These are phyloP conservation scores for Fusarium napiforme DNA, from an alignment of 2,329 filamentous ascomycete species.

Conservation along the genomic window DNA sequence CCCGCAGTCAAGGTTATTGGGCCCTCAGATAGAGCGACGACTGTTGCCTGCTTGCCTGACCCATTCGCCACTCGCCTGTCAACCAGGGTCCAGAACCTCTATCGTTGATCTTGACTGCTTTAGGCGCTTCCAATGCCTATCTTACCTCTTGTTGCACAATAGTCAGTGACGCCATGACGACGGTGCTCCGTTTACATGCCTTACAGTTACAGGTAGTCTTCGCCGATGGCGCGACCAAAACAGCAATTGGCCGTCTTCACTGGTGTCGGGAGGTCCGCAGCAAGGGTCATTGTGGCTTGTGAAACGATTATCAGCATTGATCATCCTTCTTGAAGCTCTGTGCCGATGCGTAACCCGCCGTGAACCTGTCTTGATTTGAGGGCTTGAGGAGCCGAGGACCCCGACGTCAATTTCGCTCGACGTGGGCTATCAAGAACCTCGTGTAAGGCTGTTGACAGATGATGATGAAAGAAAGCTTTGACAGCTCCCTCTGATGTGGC, in stretches of 20 bases:
- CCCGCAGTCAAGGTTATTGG: conserved; percentile 32
- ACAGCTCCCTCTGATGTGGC: conserved; percentile 10
- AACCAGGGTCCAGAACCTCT: conserved; percentile 38
- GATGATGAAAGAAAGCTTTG: not conserved
- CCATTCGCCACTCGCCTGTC: conserved; percentile 39
- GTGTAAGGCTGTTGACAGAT: not conserved
- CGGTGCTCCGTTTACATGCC: conserved; percentile 18
- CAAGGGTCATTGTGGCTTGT: conserved; percentile 32
- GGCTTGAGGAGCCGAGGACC: conserved; percentile 15
- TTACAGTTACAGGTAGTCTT: conserved; percentile 12
- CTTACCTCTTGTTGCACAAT: conserved; percentile 25
- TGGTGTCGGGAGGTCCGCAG: not conserved
- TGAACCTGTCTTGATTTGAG: conserved; percentile 4
- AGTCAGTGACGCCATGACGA: conserved; percentile 42
- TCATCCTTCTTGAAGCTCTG: conserved; percentile 10
- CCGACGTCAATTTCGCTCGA: conserved; percentile 3
- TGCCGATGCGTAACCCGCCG: conserved; percentile 12
- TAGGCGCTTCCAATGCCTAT: conserved; percentile 23
- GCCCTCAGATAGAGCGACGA: conserved; percentile 18
- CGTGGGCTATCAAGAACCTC: not conserved
- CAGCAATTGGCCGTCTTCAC: conserved; percentile 6
- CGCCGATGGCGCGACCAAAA: conserved; percentile 10
- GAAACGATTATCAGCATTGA: conserved; percentile 10
- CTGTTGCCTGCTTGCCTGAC: conserved; percentile 24
- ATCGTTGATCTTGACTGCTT: conserved; percentile 38